phyloP scores from a whole-genome alignment of 2,329 filamentous ascomycete genomes.

The Catunica adiposa region DNA sequence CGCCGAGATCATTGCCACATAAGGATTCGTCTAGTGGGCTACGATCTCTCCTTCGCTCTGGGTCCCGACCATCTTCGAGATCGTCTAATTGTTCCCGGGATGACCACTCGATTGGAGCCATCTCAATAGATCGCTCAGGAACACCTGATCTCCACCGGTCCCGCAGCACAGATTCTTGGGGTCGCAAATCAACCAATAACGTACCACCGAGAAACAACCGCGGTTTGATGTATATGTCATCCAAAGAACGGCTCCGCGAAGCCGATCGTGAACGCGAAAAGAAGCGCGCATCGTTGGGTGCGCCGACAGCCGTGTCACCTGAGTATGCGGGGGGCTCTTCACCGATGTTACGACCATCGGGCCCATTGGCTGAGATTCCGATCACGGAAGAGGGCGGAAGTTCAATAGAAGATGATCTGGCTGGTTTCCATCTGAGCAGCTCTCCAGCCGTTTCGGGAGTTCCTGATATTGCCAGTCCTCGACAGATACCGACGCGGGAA shows the following conservation, averaged over 20 bases:
- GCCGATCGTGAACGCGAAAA: constrained; percentile 38
- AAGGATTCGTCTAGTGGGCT: constrained; percentile 35
- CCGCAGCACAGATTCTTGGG: constrained; percentile 46
- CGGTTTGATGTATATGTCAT: constrained; percentile 57
- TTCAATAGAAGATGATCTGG: constrained; percentile 18
- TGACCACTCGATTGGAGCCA: constrained; percentile 47
- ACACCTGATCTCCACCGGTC: constrained; percentile 34
- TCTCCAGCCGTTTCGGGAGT: constrained; percentile 21
- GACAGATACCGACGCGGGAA: constrained; percentile 47
- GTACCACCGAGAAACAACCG: constrained; percentile 28
- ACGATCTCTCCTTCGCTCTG: constrained; percentile 41
- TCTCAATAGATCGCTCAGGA: constrained; percentile 42
- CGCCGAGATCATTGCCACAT: constrained; percentile 37
- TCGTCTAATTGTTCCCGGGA: constrained; percentile 39
- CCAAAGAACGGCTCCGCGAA: constrained; percentile 48
- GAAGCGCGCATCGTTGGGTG: constrained; percentile 34
- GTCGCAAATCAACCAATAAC: constrained; percentile 30
- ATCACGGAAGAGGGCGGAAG: constrained; percentile 37
- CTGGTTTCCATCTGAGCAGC: constrained; percentile 18
- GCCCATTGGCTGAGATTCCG: constrained; percentile 29
- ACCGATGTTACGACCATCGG: constrained; percentile 14
- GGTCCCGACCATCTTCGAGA: constrained; percentile 39
- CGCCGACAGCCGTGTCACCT: constrained; percentile 18
- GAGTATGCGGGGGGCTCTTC: constrained; percentile 26
- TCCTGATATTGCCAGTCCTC: constrained; percentile 23